A percentile compares a stretch with the other conserved stretches of the same genome.
These are phyloP conservation scores for Themeda triandra DNA, from an alignment of 176 grass and related monocot species.

Conservation along the genomic window DNA sequence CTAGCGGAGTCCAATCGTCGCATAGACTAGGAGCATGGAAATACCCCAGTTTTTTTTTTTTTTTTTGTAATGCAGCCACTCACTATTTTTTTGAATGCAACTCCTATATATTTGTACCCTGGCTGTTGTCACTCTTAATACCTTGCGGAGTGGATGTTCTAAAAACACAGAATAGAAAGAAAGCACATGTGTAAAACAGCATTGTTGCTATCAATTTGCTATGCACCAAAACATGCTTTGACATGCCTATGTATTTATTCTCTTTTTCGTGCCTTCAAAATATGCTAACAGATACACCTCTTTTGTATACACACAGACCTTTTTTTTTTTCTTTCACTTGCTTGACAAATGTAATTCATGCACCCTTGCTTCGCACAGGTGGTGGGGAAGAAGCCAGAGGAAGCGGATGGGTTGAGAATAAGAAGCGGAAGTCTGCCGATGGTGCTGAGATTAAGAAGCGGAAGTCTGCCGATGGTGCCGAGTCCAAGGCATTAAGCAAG, in stretches of 20 bases:
- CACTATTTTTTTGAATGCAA: not conserved
- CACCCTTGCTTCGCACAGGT: slow-evolving; percentile 14
- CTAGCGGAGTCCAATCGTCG: not conserved
- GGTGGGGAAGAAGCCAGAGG: not conserved
- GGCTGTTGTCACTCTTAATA: not conserved
- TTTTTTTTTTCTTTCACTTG: not conserved
- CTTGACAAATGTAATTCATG: not conserved
- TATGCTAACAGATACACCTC: not conserved
- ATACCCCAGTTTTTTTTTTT: not conserved
- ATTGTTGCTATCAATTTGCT: not conserved
- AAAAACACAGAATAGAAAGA: not conserved
- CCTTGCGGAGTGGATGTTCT: not conserved
- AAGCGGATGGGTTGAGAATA: not conserved
- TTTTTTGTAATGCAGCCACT: not conserved
- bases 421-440: not conserved
- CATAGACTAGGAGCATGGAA: not conserved
- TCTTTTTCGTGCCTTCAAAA: not conserved
- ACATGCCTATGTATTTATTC: not conserved
- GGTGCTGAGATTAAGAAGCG: not conserved
- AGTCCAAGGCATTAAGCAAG: not conserved
- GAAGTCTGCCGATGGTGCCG: not conserved
- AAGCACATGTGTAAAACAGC: not conserved
- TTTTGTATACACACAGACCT: not conserved
- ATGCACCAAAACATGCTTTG: not conserved
- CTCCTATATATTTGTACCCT: not conserved